Conservation (phyloP, 2,329 filamentous ascomycete species). For the Talaromyces islandicus region DNA sequence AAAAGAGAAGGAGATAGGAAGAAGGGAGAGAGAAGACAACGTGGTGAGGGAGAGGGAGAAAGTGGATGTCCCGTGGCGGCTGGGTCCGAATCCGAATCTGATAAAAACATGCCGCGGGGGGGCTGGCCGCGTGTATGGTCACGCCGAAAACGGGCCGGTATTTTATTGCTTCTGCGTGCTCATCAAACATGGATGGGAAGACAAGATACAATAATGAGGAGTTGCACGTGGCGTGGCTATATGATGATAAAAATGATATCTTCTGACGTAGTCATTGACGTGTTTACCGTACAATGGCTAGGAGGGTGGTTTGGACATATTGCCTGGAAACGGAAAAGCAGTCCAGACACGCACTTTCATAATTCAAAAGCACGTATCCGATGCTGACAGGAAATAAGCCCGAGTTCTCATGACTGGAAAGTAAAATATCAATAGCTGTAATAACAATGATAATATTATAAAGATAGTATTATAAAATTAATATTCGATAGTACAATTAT, state of each 20-base stretch:
- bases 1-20: background rate
- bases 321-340: background rate
- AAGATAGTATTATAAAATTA: too few relatives aligned
- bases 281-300: too few relatives aligned
- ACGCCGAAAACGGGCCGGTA: background rate
- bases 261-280: too few relatives aligned
- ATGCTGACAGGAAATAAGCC: background rate
- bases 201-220: too few relatives aligned
- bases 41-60: background rate
- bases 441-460: too few relatives aligned
- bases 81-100: background rate
- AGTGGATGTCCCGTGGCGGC: background rate
- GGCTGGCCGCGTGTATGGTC: background rate
- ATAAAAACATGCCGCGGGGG: background rate
- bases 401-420: background rate
- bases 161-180: background rate
- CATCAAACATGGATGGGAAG: too few relatives aligned
- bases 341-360: too few relatives aligned
- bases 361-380: too few relatives aligned
- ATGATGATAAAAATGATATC: too few relatives aligned
- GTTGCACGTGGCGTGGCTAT: too few relatives aligned
- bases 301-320: background rate
- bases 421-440: too few relatives aligned
- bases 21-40: background rate
- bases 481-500: too few relatives aligned